Percentiles rank a stretch among this genome's conserved stretches.
Conservation (phyloP, 2,329 filamentous ascomycete genomes). For the Sporothrix luriei region DNA sequence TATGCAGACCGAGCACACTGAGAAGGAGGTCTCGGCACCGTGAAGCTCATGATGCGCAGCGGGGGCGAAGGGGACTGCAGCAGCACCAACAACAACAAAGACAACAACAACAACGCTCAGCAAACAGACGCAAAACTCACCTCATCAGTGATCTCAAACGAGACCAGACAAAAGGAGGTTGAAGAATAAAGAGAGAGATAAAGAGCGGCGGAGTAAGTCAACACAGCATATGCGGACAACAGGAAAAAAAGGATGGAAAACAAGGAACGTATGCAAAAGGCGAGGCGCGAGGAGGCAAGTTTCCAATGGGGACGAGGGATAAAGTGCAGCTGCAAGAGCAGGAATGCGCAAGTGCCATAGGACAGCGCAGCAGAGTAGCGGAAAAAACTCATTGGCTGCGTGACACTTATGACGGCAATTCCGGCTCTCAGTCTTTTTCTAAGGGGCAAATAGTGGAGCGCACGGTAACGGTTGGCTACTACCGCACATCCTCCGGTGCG, state of each 20-base stretch:
- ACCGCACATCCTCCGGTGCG: not conserved
- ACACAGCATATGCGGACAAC: not conserved
- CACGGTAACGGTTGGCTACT: slow-evolving; percentile 22
- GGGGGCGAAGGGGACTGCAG: not conserved
- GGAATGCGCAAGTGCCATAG: slow-evolving; percentile 19
- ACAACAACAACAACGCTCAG: not conserved
- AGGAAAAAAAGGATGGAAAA: not conserved
- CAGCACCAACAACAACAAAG: not conserved
- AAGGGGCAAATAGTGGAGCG: slow-evolving; percentile 28
- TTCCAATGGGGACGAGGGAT: slow-evolving; percentile 30
- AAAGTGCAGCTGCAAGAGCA: slow-evolving; percentile 26
- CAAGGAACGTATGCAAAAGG: not conserved
- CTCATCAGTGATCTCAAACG: slow-evolving; percentile 15
- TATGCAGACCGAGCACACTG: not conserved
- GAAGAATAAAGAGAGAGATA: not conserved
- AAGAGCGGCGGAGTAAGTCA: slow-evolving; percentile 30
- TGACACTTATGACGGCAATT: slow-evolving; percentile 31
- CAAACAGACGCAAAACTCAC: slow-evolving; percentile 1
- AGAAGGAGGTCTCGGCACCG: not conserved
- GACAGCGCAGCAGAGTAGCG: slow-evolving; percentile 14
- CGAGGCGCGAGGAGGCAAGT: slow-evolving; percentile 20
- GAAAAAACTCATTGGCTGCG: slow-evolving; percentile 32
- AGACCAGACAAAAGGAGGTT: not conserved
- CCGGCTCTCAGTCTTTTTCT: slow-evolving; percentile 30
- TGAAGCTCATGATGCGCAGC: not conserved